Percentiles rank a stretch among this genome's conserved stretches.
phyloP scores from a whole-genome alignment of 2,329 filamentous ascomycete species.

The Nemania sp. region DNA sequence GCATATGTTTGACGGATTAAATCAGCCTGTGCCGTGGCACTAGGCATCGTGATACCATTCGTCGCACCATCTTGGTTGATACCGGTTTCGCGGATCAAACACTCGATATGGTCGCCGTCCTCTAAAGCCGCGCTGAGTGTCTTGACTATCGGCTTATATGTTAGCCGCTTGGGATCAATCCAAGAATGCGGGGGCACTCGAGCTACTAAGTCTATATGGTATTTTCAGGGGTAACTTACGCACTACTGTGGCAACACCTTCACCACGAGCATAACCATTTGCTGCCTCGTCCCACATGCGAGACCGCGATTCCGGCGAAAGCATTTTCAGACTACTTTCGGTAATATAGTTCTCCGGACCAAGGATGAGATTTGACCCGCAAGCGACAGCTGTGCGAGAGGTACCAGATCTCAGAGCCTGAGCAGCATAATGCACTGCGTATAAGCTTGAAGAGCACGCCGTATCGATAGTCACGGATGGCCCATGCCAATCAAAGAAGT shows the following conservation, averaged over 20 bases:
- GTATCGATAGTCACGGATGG: not conserved
- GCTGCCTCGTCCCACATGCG: conserved; percentile 27
- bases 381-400: conserved; percentile 36
- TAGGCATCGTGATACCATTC: conserved; percentile 58
- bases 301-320: conserved; percentile 11
- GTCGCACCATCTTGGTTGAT: conserved; percentile 41
- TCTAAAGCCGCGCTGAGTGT: conserved; percentile 45
- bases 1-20: conserved; percentile 51
- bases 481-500: not conserved
- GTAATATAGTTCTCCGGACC: conserved; percentile 27
- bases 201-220: too few species aligned
- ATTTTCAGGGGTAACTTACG: not conserved
- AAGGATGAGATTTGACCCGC: conserved; percentile 32
- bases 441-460: not conserved
- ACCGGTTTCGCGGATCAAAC: conserved; percentile 37
- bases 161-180: too few species aligned
- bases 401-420: conserved; percentile 47
- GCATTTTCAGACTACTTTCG: conserved; percentile 37
- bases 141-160: conserved; percentile 41
- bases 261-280: conserved; percentile 49
- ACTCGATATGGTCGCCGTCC: conserved; percentile 50
- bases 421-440: conserved; percentile 50
- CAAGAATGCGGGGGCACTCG: too few species aligned
- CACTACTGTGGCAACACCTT: conserved; percentile 49
- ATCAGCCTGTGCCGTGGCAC: conserved; percentile 46